phyloP scores from a whole-genome alignment of 768 basidiomycete species.

The Rubroboletus satanas region DNA sequence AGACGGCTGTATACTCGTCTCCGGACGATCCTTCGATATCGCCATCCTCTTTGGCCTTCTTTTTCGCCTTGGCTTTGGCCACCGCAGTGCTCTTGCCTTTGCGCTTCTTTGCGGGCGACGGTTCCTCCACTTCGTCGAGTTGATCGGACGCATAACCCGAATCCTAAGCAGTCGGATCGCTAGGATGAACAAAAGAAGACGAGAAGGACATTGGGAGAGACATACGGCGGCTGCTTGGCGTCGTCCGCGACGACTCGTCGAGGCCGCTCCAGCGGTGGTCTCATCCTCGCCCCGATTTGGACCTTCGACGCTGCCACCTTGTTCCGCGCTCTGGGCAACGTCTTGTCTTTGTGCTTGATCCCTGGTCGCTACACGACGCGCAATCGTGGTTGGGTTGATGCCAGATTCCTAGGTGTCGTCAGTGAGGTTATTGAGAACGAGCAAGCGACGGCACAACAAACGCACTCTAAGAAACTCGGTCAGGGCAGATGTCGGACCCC shows the following conservation, averaged over 20 bases:
- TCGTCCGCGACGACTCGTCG: slow-evolving; percentile 18
- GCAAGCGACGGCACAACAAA: neutral
- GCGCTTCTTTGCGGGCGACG: slow-evolving; percentile 49
- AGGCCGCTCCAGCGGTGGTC: neutral
- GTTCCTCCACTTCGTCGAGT: slow-evolving; percentile 56
- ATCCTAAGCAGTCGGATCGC: slow-evolving; percentile 4
- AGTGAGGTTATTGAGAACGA: slow-evolving; percentile 17
- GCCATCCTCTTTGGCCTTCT: slow-evolving; percentile 41
- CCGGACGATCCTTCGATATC: slow-evolving; percentile 54
- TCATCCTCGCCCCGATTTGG: slow-evolving; percentile 7
- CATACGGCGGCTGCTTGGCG: slow-evolving; percentile 10
- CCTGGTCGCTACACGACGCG: slow-evolving; percentile 34
- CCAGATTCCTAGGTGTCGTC: slow-evolving; percentile 43
- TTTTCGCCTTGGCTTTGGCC: slow-evolving; percentile 38
- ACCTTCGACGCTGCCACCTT: slow-evolving; percentile 9
- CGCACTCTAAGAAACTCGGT: slow-evolving; percentile 75
- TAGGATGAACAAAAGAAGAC: neutral
- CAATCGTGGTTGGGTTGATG: slow-evolving; percentile 43
- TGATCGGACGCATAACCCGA: slow-evolving; percentile 69
- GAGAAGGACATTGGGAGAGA: neutral
- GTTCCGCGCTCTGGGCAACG: slow-evolving; percentile 4
- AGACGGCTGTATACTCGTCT: slow-evolving; percentile 64
- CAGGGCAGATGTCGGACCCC: slow-evolving; percentile 78
- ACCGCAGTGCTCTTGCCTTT: slow-evolving; percentile 41
- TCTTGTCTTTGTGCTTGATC: slow-evolving; percentile 33